These are phyloP conservation scores for Globisporangium barbulae DNA, from an alignment of 352 stramenopile genomes.

Conservation along the genomic window DNA sequence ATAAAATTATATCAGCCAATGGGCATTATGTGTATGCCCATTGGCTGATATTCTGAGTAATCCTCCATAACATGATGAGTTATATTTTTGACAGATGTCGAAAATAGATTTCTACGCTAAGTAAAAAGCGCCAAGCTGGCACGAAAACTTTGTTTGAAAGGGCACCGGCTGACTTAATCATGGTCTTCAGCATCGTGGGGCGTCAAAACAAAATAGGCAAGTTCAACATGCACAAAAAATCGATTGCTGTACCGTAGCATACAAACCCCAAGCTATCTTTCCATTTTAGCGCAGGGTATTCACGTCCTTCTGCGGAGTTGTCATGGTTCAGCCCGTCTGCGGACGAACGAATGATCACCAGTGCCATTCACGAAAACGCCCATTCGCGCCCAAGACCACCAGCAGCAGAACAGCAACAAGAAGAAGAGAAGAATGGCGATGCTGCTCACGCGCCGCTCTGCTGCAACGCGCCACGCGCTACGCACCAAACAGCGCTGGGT, in stretches of 20 bases:
- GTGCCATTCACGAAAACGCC: not conserved
- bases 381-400: not conserved
- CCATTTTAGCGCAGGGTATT: not conserved
- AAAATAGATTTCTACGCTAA: not conserved
- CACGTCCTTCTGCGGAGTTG: no score
- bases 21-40: no score
- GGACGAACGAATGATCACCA: not conserved
- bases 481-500: not conserved
- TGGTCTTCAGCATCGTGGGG: not conserved
- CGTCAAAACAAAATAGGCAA: not conserved
- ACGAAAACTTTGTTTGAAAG: not conserved
- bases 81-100: no score
- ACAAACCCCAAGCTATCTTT: not conserved
- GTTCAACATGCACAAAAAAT: not conserved
- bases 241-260: not conserved
- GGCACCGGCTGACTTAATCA: not conserved
- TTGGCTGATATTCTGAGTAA: no score
- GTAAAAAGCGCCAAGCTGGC: not conserved
- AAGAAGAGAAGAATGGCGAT: not conserved
- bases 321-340: not conserved
- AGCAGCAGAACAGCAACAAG: not conserved
- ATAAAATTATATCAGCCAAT: no score
- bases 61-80: no score
- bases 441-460: constrained; percentile 9
- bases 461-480: not conserved